These are phyloP conservation scores for Sisymbrium altissimum DNA, from an alignment of 345 rosid genomes.

Conservation along the genomic window DNA sequence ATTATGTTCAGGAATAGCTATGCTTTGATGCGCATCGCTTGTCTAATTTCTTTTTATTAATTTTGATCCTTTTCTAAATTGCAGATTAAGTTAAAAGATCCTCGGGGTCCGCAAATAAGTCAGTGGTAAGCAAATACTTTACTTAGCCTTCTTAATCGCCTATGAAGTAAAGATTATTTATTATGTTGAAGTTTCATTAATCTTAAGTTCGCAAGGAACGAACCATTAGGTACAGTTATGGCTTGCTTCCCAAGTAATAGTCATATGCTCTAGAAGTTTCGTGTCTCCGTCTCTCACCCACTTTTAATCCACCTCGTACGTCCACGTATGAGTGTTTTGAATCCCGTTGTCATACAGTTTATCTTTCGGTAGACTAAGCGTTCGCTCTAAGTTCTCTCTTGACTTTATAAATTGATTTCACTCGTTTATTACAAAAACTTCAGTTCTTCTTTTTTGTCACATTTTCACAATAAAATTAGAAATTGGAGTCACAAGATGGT, in stretches of 20 bases:
- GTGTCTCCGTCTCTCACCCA: conserved; percentile 31
- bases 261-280: conserved; percentile 2
- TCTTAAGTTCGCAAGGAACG: background rate
- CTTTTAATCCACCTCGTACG: conserved; percentile 8
- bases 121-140: conserved; percentile 29
- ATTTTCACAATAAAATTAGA: background rate
- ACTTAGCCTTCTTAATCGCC: conserved; percentile 26
- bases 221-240: conserved; percentile 5
- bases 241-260: conserved; percentile 15
- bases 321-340: conserved; percentile 8
- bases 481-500: background rate
- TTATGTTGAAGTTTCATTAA: conserved; percentile 18
- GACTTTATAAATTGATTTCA: background rate
- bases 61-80: conserved; percentile 7
- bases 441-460: background rate
- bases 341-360: background rate
- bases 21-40: conserved; percentile 17
- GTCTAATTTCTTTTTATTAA: conserved; percentile 2
- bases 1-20: conserved; percentile 12
- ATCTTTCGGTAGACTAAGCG: background rate
- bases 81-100: conserved; percentile 28
- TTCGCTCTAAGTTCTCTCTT: background rate
- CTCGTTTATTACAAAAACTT: background rate
- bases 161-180: background rate
- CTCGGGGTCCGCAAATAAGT: conserved; percentile 28